Conservation (phyloP, 148 eudicot genomes). For the Chenopodium berlandieri region DNA sequence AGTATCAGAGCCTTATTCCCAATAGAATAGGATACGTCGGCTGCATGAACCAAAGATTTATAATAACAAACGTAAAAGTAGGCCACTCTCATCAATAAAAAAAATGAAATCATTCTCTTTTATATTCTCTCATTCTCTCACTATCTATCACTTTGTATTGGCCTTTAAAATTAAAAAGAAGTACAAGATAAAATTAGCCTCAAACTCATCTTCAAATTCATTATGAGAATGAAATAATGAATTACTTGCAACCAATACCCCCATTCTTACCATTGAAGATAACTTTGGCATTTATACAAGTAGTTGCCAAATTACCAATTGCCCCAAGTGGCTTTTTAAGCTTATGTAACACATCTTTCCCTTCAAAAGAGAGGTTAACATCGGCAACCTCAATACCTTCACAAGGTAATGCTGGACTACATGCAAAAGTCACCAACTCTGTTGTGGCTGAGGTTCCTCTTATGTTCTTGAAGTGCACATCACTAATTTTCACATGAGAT, state of each 20-base stretch:
- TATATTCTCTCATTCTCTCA: background rate
- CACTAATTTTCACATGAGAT: conserved; percentile 40
- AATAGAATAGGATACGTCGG: background rate
- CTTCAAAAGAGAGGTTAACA: conserved; percentile 23
- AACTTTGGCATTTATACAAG: conserved; percentile 36
- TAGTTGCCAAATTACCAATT: background rate
- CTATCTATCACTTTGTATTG: background rate
- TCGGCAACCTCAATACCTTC: conserved; percentile 36
- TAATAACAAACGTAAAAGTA: background rate
- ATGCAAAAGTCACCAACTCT: conserved; percentile 23
- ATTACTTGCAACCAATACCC: conserved; percentile 20
- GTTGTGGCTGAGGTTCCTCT: conserved; percentile 36
- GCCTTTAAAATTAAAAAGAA: background rate
- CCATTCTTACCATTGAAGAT: conserved; percentile 32
- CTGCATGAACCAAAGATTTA: background rate
- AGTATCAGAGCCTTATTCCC: background rate
- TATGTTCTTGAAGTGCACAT: conserved; percentile 41
- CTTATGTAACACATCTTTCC: conserved; percentile 9
- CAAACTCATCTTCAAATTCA: too few relatives aligned
- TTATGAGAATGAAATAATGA: background rate
- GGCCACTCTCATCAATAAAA: background rate
- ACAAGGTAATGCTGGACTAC: conserved; percentile 35
- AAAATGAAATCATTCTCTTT: background rate
- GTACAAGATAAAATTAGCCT: too few relatives aligned
- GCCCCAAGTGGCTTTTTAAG: background rate